A percentile compares a stretch with the other conserved stretches of the same genome.
phyloP scores from a whole-genome alignment of 2,329 filamentous ascomycete species.

The Fusarium sp. region DNA sequence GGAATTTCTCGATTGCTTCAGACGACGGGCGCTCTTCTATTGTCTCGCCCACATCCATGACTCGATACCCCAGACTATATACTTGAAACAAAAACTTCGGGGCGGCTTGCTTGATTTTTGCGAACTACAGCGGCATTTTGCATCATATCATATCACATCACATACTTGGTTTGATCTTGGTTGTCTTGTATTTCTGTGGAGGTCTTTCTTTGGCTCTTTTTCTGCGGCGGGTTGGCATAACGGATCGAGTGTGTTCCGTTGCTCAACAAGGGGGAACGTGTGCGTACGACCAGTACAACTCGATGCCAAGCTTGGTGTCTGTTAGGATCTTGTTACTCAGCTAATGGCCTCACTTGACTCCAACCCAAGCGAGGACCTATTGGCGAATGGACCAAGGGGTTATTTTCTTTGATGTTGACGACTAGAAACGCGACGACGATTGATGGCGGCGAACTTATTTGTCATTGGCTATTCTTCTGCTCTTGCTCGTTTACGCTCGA shows the following conservation, averaged over 20 bases:
- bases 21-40: slow-evolving; percentile 15
- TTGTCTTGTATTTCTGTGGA: slow-evolving; percentile 6
- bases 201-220: background rate
- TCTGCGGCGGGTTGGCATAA: background rate
- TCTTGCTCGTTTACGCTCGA: background rate
- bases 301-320: background rate
- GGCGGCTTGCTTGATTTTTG: slow-evolving; percentile 29
- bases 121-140: slow-evolving; percentile 12
- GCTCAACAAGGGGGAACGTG: background rate
- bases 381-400: background rate
- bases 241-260: background rate
- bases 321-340: background rate
- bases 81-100: slow-evolving; percentile 21
- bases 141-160: background rate
- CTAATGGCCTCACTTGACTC: background rate
- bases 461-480: background rate
- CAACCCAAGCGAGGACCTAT: background rate
- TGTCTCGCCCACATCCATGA: slow-evolving; percentile 10
- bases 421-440: slow-evolving; percentile 31
- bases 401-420: slow-evolving; percentile 22
- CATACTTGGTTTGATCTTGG: background rate
- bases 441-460: slow-evolving; percentile 17
- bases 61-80: slow-evolving; percentile 36
- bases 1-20: slow-evolving; percentile 22
- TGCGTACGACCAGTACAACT: background rate